These are phyloP conservation scores for Vanderwaltozyma tropicalis DNA, from an alignment of 805 yeast genomes.

Conservation along the genomic window DNA sequence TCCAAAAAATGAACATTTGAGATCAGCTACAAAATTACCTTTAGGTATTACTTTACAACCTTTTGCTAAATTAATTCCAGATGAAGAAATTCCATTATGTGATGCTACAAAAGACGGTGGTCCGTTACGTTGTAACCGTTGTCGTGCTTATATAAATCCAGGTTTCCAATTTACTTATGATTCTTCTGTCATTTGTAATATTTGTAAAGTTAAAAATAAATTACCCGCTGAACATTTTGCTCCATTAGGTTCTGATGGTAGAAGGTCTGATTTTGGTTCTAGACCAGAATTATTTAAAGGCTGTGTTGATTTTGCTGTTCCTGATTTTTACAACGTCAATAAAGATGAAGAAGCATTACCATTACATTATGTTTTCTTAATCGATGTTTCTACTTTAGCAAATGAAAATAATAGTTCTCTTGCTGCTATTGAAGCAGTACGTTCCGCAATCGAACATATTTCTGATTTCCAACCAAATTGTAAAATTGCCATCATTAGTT, in stretches of 20 bases:
- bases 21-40: conserved; percentile 63
- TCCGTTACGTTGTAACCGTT: conserved; percentile 77
- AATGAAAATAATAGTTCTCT: conserved; percentile 43
- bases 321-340: conserved; percentile 51
- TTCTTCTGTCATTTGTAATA: conserved; percentile 64
- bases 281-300: conserved; percentile 61
- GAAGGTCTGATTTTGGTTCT: conserved; percentile 44
- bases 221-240: conserved; percentile 60
- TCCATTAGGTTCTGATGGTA: conserved; percentile 49
- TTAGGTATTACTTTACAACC: conserved; percentile 72
- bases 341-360: conserved; percentile 33
- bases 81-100: conserved; percentile 36
- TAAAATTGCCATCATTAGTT: conserved; percentile 61
- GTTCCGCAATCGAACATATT: conserved; percentile 36
- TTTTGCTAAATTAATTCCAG: conserved; percentile 54
- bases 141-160: conserved; percentile 83
- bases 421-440: conserved; percentile 57
- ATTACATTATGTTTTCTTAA: conserved; percentile 56
- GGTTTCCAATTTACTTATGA: conserved; percentile 53
- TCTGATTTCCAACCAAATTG: conserved; percentile 28
- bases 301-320: conserved; percentile 74
- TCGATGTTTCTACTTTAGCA: conserved; percentile 56
- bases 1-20: conserved; percentile 62
- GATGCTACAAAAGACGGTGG: conserved; percentile 22
- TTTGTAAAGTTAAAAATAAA: conserved; percentile 66